Percentiles rank a stretch among this genome's conserved stretches.
Evolutionary conservation across 2,329 filamentous ascomycete species (phyloP).

Genomic region (Aspergillus versicolor): DNA sequence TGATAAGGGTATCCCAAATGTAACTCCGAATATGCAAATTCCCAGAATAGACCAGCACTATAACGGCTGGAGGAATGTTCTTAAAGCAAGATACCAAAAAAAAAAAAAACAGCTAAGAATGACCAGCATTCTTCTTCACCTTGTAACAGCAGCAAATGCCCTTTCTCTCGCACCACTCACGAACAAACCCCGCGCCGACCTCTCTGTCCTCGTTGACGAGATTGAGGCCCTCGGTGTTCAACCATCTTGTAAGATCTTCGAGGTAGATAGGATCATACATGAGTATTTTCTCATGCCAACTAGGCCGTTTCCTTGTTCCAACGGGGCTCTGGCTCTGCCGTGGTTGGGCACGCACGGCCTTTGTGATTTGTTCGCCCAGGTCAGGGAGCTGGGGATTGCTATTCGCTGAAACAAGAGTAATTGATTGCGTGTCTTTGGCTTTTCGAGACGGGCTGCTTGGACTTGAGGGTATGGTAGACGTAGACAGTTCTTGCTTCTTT

Average conservation of each 20-base stretch:
- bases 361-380: slow-evolving; percentile 50
- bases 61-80: neutral
- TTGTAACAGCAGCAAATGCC: slow-evolving; percentile 76
- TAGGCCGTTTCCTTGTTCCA: slow-evolving; percentile 42
- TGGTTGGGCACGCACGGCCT: slow-evolving; percentile 46
- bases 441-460: neutral
- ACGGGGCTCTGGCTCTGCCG: slow-evolving; percentile 31
- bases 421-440: neutral
- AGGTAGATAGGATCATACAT: slow-evolving; percentile 88
- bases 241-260: slow-evolving; percentile 79
- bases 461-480: slow-evolving; percentile 15
- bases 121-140: neutral
- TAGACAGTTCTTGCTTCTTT: slow-evolving; percentile 9
- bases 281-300: slow-evolving; percentile 90
- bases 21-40: slow-evolving; percentile 2
- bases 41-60: neutral
- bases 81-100: neutral
- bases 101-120: neutral
- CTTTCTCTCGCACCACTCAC: slow-evolving; percentile 85
- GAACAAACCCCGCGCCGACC: slow-evolving; percentile 65
- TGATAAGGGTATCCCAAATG: slow-evolving; percentile 1
- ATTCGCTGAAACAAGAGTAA: neutral
- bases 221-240: slow-evolving; percentile 70
- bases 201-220: slow-evolving; percentile 65
- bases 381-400: slow-evolving; percentile 21